Percentiles rank a stretch among this genome's conserved stretches.
These are phyloP conservation scores for Bolboschoenus planiculmis DNA, from an alignment of 176 grass and related monocot genomes.

Conservation along the genomic window DNA sequence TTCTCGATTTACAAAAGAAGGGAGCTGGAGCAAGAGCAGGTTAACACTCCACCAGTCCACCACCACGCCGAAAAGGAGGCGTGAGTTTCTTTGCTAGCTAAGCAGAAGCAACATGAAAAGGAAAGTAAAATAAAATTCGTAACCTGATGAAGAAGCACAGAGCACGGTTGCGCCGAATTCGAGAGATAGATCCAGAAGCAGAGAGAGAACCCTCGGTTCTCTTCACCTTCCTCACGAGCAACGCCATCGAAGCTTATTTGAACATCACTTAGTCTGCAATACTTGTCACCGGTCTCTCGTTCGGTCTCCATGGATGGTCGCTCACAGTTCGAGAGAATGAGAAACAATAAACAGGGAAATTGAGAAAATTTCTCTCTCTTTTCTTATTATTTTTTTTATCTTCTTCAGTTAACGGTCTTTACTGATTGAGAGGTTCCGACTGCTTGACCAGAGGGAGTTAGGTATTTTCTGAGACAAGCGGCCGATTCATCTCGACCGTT, in stretches of 20 bases:
- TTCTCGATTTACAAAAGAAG: neutral
- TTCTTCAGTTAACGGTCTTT: conserved; percentile 20
- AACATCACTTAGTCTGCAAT: conserved; percentile 24
- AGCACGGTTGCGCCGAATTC: conserved; percentile 47
- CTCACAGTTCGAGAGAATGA: conserved; percentile 6
- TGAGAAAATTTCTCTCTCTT: neutral
- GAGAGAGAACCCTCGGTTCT: conserved; percentile 39
- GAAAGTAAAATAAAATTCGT: neutral
- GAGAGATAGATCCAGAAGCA: conserved; percentile 88
- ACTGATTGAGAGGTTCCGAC: conserved; percentile 10
- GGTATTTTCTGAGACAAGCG: conserved; percentile 11
- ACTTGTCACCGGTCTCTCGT: conserved; percentile 21
- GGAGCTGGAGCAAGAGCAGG: neutral
- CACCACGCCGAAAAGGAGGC: neutral
- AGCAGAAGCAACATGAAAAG: neutral
- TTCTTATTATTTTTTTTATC: neutral
- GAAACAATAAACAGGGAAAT: neutral
- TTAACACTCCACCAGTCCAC: no score
- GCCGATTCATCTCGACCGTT: neutral
- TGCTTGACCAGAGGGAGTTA: conserved; percentile 20
- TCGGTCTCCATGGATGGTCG: neutral
- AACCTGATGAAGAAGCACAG: conserved; percentile 83
- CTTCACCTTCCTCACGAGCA: neutral
- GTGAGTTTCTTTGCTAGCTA: neutral
- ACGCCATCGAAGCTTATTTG: conserved; percentile 29